phyloP scores from a whole-genome alignment of 495 filamentous ascomycete genomes.

The Jackrogersella minutella region DNA sequence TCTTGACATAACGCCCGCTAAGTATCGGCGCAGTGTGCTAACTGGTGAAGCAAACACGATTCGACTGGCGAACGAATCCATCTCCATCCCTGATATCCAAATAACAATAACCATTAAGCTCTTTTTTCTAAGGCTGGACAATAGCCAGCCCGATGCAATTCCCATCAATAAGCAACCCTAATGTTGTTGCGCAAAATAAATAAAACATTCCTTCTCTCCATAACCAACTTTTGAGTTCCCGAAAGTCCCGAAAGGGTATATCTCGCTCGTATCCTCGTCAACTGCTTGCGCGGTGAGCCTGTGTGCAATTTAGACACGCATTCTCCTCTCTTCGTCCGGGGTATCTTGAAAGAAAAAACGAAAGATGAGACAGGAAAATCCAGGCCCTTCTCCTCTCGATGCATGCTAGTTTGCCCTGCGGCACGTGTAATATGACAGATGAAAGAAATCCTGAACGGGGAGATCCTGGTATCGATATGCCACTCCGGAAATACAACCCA shows the following conservation, averaged over 20 bases:
- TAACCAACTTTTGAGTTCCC: conserved; percentile 39
- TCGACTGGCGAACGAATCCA: conserved; percentile 34
- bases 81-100: conserved; percentile 36
- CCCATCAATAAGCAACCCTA: conserved; percentile 21
- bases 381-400: conserved; percentile 42
- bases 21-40: conserved; percentile 25
- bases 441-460: conserved; percentile 39
- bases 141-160: conserved; percentile 29
- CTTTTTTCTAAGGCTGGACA: conserved; percentile 31
- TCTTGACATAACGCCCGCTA: conserved; percentile 37
- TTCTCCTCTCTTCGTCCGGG: conserved; percentile 42
- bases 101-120: conserved; percentile 40
- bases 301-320: conserved; percentile 31
- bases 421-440: conserved; percentile 48
- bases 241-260: conserved; percentile 42
- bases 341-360: conserved; percentile 48
- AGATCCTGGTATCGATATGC: conserved; percentile 40
- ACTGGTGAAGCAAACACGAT: conserved; percentile 33
- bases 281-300: conserved; percentile 39
- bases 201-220: conserved; percentile 24
- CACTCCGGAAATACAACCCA: conserved; percentile 43
- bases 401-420: conserved; percentile 46
- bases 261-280: conserved; percentile 36
- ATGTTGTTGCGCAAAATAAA: conserved; percentile 27
- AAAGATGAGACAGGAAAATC: conserved; percentile 47